Evolutionary conservation across 805 yeast genomes (phyloP).

Genomic region (Sugiyamaella mastotermitis): DNA sequence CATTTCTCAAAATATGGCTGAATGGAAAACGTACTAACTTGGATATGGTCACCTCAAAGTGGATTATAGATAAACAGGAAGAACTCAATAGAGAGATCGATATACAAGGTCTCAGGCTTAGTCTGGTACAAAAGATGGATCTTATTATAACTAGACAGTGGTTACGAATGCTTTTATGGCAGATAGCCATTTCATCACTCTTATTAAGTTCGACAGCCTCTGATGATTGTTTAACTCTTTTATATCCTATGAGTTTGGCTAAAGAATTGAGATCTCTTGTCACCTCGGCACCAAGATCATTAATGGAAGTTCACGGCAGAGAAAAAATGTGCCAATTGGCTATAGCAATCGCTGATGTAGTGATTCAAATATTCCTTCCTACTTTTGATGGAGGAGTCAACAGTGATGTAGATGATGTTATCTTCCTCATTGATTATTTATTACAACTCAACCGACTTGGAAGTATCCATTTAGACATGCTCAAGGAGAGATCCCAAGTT

Average conservation of each 20-base stretch:
- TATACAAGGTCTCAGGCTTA: slow-evolving; percentile 4
- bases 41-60: slow-evolving; percentile 8
- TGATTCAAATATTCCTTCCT: slow-evolving; percentile 9
- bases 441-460: too few relatives aligned
- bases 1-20: slow-evolving; percentile 11
- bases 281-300: slow-evolving; percentile 1
- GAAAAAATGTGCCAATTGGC: slow-evolving; percentile 12
- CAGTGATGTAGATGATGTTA: too few relatives aligned
- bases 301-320: slow-evolving; percentile 12
- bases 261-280: slow-evolving; percentile 6
- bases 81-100: slow-evolving; percentile 7
- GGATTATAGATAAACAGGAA: slow-evolving; percentile 11
- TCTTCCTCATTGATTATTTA: too few relatives aligned
- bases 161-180: slow-evolving; percentile 17
- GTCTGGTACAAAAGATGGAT: slow-evolving; percentile 14
- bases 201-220: slow-evolving; percentile 1
- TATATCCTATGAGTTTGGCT: slow-evolving; percentile 13
- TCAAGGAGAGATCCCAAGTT: too few relatives aligned
- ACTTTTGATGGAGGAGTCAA: too few relatives aligned
- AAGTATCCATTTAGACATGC: too few relatives aligned
- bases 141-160: slow-evolving; percentile 15
- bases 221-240: slow-evolving; percentile 11
- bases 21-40: background rate
- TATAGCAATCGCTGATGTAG: slow-evolving; percentile 11
- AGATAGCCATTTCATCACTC: slow-evolving; percentile 13